Conservation (phyloP, 768 basidiomycete genomes). For the Lactarius trivialis region DNA sequence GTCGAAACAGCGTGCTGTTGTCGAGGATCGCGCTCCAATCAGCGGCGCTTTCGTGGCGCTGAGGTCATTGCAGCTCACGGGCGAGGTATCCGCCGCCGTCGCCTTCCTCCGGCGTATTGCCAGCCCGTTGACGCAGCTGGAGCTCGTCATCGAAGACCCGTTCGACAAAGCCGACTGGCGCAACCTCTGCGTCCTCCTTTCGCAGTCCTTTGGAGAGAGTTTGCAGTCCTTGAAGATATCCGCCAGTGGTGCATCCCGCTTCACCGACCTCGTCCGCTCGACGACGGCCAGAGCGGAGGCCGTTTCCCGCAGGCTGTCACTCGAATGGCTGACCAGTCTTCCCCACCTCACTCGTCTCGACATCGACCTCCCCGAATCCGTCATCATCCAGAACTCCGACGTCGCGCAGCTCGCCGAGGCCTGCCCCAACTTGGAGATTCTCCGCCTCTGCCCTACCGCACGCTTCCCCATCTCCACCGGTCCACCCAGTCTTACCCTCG, state of each 20-base stretch:
- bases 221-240: slow-evolving; percentile 55
- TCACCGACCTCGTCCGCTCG: slow-evolving; percentile 74
- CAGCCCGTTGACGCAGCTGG: slow-evolving; percentile 58
- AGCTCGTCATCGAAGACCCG: slow-evolving; percentile 74
- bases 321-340: slow-evolving; percentile 51
- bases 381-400: slow-evolving; percentile 57
- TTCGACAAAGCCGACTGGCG: slow-evolving; percentile 71
- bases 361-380: slow-evolving; percentile 73
- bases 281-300: slow-evolving; percentile 61
- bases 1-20: slow-evolving; percentile 42
- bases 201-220: slow-evolving; percentile 52
- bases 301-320: slow-evolving; percentile 51
- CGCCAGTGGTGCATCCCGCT: slow-evolving; percentile 67
- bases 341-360: slow-evolving; percentile 56
- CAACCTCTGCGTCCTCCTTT: slow-evolving; percentile 57
- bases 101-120: slow-evolving; percentile 67
- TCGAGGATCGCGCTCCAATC: slow-evolving; percentile 38
- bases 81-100: slow-evolving; percentile 61
- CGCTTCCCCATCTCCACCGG: slow-evolving; percentile 50
- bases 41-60: slow-evolving; percentile 53
- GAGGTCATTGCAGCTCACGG: slow-evolving; percentile 58
- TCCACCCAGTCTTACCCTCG: slow-evolving; percentile 54
- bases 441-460: slow-evolving; percentile 61
- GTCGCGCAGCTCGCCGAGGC: slow-evolving; percentile 50
- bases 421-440: slow-evolving; percentile 63